Percentiles rank a stretch among this genome's conserved stretches.
phyloP scores from a whole-genome alignment of 2,329 filamentous ascomycete genomes.

The Neoascochyta sp. region DNA sequence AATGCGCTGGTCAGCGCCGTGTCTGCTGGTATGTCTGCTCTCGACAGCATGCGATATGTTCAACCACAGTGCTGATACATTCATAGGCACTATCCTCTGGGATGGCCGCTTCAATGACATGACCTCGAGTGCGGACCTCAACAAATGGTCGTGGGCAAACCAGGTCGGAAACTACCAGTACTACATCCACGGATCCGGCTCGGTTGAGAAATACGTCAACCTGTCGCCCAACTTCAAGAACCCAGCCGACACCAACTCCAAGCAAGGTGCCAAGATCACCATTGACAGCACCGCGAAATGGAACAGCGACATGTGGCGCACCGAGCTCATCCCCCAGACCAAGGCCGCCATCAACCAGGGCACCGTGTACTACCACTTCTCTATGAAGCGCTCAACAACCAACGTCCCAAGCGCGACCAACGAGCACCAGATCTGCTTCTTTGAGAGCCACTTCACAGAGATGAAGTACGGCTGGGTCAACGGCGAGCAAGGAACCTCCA shows the following conservation, averaged over 20 bases:
- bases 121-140: constrained; percentile 52
- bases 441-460: constrained; percentile 71
- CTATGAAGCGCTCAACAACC: constrained; percentile 55
- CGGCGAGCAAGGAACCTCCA: constrained; percentile 48
- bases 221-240: constrained; percentile 61
- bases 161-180: constrained; percentile 69
- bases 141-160: constrained; percentile 64
- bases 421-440: constrained; percentile 65
- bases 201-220: constrained; percentile 59
- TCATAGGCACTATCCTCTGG: constrained; percentile 55
- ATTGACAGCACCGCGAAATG: constrained; percentile 63
- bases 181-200: constrained; percentile 66
- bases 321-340: constrained; percentile 70
- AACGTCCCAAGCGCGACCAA: constrained; percentile 60
- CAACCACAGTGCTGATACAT: constrained; percentile 1
- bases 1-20: constrained; percentile 32
- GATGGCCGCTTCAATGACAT: constrained; percentile 64
- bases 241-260: constrained; percentile 58
- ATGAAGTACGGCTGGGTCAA: constrained; percentile 64
- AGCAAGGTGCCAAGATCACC: constrained; percentile 65
- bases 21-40: constrained; percentile 23
- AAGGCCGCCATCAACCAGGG: constrained; percentile 61
- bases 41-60: neutral
- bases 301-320: constrained; percentile 72
- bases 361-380: constrained; percentile 70